phyloP scores from a whole-genome alignment of 441 rosid species.

The Populus hybrid region DNA sequence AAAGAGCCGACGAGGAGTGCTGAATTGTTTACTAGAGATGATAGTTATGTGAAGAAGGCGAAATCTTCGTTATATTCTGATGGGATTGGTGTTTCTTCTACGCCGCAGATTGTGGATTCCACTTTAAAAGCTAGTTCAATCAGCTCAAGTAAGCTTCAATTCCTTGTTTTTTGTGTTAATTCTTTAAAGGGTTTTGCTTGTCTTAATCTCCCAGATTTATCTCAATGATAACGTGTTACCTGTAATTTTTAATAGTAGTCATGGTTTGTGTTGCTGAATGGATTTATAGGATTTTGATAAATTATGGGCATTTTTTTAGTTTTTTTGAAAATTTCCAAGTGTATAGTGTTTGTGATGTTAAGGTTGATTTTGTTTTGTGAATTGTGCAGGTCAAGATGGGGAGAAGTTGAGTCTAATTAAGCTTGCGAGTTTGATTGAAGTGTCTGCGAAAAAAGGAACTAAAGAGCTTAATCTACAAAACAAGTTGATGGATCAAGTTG shows the following conservation, averaged over 20 bases:
- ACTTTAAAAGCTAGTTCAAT: constrained; percentile 42
- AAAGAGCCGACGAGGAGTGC: constrained; percentile 28
- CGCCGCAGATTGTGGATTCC: constrained; percentile 57
- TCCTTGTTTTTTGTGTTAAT: not conserved
- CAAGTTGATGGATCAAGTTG: constrained; percentile 81
- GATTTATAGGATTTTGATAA: no score
- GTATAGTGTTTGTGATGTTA: not conserved
- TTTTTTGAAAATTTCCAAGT: not conserved
- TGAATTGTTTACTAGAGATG: constrained; percentile 59
- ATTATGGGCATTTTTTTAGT: no score
- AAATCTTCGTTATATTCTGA: constrained; percentile 52
- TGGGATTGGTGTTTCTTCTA: constrained; percentile 33
- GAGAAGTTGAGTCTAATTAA: constrained; percentile 84
- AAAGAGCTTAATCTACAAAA: constrained; percentile 73
- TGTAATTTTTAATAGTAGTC: not conserved
- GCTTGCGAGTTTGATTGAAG: constrained; percentile 88
- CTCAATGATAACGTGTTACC: no score
- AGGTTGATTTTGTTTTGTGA: not conserved
- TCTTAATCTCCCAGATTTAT: not conserved
- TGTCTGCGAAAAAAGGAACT: constrained; percentile 76
- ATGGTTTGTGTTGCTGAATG: not conserved
- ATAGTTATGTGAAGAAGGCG: constrained; percentile 55
- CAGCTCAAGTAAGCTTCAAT: constrained; percentile 40
- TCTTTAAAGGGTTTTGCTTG: not conserved
- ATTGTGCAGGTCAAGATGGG: constrained; percentile 55